Conservation (phyloP, 768 basidiomycete species). For the Trametes villosa region DNA sequence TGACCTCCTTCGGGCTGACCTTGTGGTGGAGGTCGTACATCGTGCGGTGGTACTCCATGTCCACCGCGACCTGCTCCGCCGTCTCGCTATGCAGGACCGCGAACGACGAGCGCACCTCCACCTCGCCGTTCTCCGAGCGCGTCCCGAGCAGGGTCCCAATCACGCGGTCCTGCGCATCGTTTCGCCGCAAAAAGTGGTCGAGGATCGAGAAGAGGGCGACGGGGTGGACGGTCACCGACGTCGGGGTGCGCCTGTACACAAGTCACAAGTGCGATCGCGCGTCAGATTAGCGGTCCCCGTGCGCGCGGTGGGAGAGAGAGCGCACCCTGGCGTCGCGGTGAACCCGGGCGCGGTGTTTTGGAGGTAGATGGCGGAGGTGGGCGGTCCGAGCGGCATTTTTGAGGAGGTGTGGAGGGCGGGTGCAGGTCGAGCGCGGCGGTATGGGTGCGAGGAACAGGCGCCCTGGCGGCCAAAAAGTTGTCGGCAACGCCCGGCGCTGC, state of each 20-base stretch:
- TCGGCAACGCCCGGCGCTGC: slow-evolving; percentile 34
- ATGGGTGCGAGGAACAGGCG: slow-evolving; percentile 17
- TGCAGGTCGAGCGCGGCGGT: slow-evolving; percentile 25
- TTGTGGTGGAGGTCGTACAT: slow-evolving; percentile 92
- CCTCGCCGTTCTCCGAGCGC: slow-evolving; percentile 54
- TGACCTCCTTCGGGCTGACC: slow-evolving; percentile 83
- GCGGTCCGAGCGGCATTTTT: slow-evolving; percentile 53
- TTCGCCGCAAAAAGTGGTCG: slow-evolving; percentile 93
- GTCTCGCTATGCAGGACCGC: slow-evolving; percentile 93
- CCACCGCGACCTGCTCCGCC: slow-evolving; percentile 91
- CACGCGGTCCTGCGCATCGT: slow-evolving; percentile 80
- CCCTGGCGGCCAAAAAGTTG: slow-evolving; percentile 31
- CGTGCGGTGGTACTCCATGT: slow-evolving; percentile 93
- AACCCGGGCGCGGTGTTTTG: slow-evolving; percentile 38
- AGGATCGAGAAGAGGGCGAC: slow-evolving; percentile 94
- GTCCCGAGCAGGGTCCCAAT: slow-evolving; percentile 94
- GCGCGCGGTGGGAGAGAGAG: not conserved
- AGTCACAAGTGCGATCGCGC: slow-evolving; percentile 8
- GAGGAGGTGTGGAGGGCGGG: slow-evolving; percentile 16
- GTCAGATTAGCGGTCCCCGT: not conserved
- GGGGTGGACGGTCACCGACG: slow-evolving; percentile 83
- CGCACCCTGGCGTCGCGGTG: slow-evolving; percentile 42
- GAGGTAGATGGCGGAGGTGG: slow-evolving; percentile 50
- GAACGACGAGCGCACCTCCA: slow-evolving; percentile 85
- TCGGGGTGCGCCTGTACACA: slow-evolving; percentile 75